Conservation (phyloP, 345 rosid species). For the Theobroma cacao region DNA sequence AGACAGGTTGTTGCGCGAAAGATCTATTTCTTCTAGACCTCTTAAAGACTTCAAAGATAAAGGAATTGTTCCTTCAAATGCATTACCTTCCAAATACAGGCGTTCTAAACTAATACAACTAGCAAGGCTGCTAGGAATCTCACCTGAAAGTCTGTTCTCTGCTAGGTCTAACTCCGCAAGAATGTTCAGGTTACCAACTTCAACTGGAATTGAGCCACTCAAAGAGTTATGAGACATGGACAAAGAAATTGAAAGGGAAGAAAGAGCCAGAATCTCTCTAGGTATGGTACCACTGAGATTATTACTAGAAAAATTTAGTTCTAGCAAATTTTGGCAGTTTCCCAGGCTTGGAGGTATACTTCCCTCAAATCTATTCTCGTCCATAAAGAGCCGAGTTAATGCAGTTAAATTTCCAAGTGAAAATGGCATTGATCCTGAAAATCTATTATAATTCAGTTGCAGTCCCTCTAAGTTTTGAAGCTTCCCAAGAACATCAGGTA, state of each 20-base stretch:
- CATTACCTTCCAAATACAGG: constrained; percentile 22
- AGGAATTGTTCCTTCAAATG: constrained; percentile 14
- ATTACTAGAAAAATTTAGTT: constrained; percentile 28
- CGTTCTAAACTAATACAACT: constrained; percentile 3
- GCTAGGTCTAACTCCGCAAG: background rate
- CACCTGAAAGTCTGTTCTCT: constrained; percentile 7
- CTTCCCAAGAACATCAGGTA: constrained; percentile 22
- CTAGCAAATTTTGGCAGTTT: constrained; percentile 17
- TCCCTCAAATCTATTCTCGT: constrained; percentile 24
- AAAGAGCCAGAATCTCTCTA: constrained; percentile 24
- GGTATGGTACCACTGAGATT: constrained; percentile 35
- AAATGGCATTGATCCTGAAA: background rate
- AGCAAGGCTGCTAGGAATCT: constrained; percentile 20
- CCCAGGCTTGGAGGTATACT: constrained; percentile 34
- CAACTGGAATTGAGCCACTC: constrained; percentile 26
- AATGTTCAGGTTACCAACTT: background rate
- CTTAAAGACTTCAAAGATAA: background rate
- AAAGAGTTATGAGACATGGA: constrained; percentile 28
- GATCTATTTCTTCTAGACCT: constrained; percentile 1
- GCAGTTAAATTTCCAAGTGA: constrained; percentile 26
- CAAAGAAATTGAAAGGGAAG: constrained; percentile 32
- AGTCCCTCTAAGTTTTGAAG: constrained; percentile 15
- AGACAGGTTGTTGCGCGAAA: background rate
- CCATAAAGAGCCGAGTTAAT: constrained; percentile 13
- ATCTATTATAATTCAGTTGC: background rate